Evolutionary conservation across 495 filamentous ascomycete species (phyloP).

Genomic region (Corynascus novoguineensis): DNA sequence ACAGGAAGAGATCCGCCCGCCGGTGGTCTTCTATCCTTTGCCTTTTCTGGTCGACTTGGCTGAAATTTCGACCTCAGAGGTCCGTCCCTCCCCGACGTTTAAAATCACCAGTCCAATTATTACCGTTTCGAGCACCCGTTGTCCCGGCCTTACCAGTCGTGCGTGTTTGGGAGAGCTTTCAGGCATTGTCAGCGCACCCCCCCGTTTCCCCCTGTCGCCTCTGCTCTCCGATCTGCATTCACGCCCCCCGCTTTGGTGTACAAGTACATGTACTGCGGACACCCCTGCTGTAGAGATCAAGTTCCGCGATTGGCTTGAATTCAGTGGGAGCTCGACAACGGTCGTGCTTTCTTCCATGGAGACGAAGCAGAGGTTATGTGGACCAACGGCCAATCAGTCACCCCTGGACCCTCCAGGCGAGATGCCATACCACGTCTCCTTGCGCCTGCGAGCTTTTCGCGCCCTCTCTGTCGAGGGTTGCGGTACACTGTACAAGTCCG

Average conservation of each 20-base stretch:
- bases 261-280: slow-evolving; percentile 29
- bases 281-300: slow-evolving; percentile 21
- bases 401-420: slow-evolving; percentile 38
- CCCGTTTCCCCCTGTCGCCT: slow-evolving; percentile 17
- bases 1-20: slow-evolving; percentile 27
- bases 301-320: slow-evolving; percentile 36
- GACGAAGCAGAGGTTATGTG: slow-evolving; percentile 43
- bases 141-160: slow-evolving; percentile 12
- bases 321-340: slow-evolving; percentile 38
- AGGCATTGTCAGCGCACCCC: slow-evolving; percentile 6
- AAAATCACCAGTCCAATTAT: slow-evolving; percentile 14
- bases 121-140: slow-evolving; percentile 12
- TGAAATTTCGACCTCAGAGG: slow-evolving; percentile 2
- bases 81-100: slow-evolving; percentile 16
- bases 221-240: slow-evolving; percentile 25
- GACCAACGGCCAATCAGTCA: slow-evolving; percentile 37
- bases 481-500: too few relatives aligned
- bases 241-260: slow-evolving; percentile 17
- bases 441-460: slow-evolving; percentile 16
- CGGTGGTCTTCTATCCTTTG: slow-evolving; percentile 22
- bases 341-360: slow-evolving; percentile 46
- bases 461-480: slow-evolving; percentile 20
- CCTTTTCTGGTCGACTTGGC: neutral
- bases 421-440: slow-evolving; percentile 32
- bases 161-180: slow-evolving; percentile 2